phyloP scores from a whole-genome alignment of 2,329 filamentous ascomycete species.

The Xylariaceae sp. region DNA sequence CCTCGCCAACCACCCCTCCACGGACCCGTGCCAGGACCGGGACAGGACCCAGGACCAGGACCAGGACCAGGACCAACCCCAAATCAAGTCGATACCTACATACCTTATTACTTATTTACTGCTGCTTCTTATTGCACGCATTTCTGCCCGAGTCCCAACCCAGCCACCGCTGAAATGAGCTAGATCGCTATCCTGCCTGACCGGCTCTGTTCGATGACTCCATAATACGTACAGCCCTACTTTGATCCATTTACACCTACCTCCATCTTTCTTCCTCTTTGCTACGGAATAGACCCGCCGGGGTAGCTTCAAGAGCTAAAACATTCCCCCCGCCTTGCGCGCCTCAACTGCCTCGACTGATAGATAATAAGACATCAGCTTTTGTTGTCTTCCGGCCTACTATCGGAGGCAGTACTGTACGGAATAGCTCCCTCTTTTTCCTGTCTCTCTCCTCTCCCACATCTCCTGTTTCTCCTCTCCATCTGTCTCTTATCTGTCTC shows the following conservation, averaged over 20 bases:
- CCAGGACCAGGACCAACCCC: background rate
- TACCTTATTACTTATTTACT: background rate
- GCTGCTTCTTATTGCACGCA: constrained; percentile 6
- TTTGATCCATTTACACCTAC: constrained; percentile 5
- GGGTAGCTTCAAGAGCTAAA: constrained; percentile 18
- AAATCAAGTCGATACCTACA: constrained; percentile 13
- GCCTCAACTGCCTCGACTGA: constrained; percentile 7
- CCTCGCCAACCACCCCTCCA: constrained; percentile 10
- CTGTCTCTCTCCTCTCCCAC: background rate
- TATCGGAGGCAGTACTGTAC: constrained; percentile 1
- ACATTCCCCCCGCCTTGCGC: constrained; percentile 9
- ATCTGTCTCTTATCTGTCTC: background rate
- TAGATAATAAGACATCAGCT: constrained; percentile 3
- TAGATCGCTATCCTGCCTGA: constrained; percentile 20
- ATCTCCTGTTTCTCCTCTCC: background rate
- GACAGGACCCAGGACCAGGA: no score
- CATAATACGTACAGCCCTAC: constrained; percentile 4
- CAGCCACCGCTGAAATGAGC: constrained; percentile 20
- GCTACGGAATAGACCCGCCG: constrained; percentile 6
- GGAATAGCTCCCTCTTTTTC: background rate
- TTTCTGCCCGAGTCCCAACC: constrained; percentile 18
- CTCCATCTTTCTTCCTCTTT: background rate
- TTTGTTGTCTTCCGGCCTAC: constrained; percentile 2
- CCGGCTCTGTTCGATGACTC: constrained; percentile 15
- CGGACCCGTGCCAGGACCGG: no score